Evolutionary conservation across 495 filamentous ascomycete genomes (phyloP), one percentile per base, ranked within the genome.

Genomic region (Penicillium steckii): DNA sequence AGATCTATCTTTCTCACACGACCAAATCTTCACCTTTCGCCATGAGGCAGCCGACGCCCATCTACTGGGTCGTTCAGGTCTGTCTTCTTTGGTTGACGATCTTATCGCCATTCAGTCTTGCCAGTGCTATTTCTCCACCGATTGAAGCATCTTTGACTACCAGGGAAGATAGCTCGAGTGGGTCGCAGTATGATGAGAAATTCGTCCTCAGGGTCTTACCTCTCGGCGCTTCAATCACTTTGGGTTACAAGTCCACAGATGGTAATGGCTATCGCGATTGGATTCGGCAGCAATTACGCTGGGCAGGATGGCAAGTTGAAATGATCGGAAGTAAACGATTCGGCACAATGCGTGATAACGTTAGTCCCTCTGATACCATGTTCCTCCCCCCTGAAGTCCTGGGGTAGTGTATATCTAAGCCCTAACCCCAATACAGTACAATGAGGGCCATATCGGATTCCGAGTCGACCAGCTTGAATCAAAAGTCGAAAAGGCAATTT

Each of bases 141-240:
- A 5, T 25, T 22, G 32, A 32, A 12, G 8, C 19, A 21, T 19
- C 22, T 12, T 27, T 26, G 4, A 18, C 15, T 5, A 40, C 42
- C 8, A n/a, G 35, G 15, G 25, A 44, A 3, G 22, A 10, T 18
- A 25, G 7, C 18, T 38, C 53, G 33, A 37, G n/a, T 48, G 43
- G 27, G 8, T 33, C 2, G 52, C 50, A n/a, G n/a, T n/a, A n/a
- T 10, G 44, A 45, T 27, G 41, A 44, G 9, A 53, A 52, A 6
- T 67, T 67, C 26, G 42, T 58, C 4, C 68, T 83, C 4, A 68
- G 79, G 8, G 69, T 81, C 21, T 67, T 84, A 63, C 77, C 80
- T 21, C 69, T 83, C 19, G 82, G 82, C 22, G 81, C 80, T 9
- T 84, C 81, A 0, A 82, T 85, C 54, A 83, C 81, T 3, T 67